Conservation (phyloP, 331 rosid species). For the Arachis monticola region DNA sequence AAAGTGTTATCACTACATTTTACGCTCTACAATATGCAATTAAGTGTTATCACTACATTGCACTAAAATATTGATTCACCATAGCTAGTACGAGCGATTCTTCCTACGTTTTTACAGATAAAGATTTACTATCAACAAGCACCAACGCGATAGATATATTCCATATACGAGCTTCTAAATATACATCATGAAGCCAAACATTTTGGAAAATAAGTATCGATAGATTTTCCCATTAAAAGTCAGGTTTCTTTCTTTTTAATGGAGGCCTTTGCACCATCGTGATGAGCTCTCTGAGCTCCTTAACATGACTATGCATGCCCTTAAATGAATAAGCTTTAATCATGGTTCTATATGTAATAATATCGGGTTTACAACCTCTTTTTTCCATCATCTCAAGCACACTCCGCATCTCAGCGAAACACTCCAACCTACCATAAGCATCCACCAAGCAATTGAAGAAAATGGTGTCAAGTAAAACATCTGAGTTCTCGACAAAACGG, state of each 20-base stretch:
- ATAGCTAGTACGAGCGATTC: too few relatives aligned
- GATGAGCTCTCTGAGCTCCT: constrained; percentile 64
- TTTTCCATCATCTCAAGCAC: constrained; percentile 80
- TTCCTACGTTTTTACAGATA: neutral
- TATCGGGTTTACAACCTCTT: constrained; percentile 79
- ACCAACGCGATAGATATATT: constrained; percentile 1
- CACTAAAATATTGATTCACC: too few relatives aligned
- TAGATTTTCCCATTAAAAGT: constrained; percentile 47
- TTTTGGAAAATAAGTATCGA: neutral
- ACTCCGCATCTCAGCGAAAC: constrained; percentile 77
- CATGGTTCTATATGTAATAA: constrained; percentile 88
- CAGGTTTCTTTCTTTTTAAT: constrained; percentile 52
- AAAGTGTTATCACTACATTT: too few relatives aligned
- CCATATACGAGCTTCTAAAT: constrained; percentile 13
- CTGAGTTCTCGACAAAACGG: constrained; percentile 78
- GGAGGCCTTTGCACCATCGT: constrained; percentile 51
- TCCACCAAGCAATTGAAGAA: constrained; percentile 91
- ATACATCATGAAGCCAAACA: constrained; percentile 4
- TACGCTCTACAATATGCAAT: too few relatives aligned
- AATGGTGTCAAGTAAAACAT: constrained; percentile 65
- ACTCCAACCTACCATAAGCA: constrained; percentile 77
- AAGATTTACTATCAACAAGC: neutral
- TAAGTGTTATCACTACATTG: too few relatives aligned
- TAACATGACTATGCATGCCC: constrained; percentile 72
- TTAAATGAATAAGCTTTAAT: constrained; percentile 75